A percentile compares a stretch with the other conserved stretches of the same genome.
Evolutionary conservation across 805 yeast species (phyloP).

Genomic region (Yamadazyma tumulicola): DNA sequence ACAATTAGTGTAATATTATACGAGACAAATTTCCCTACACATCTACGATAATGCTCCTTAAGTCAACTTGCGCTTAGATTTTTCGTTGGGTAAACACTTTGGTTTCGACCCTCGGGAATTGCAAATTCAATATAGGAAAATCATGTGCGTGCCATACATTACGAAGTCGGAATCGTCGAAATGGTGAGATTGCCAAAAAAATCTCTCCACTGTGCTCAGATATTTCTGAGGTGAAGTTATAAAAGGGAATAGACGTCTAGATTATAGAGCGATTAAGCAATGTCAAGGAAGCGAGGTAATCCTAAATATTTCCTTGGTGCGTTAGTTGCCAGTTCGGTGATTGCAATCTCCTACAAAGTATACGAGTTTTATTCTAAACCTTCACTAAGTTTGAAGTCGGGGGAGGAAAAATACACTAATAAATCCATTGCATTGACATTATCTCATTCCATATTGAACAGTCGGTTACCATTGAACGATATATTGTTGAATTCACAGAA

Average conservation of each 20-base stretch:
- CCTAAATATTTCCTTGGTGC: constrained; percentile 32
- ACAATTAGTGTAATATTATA: no score
- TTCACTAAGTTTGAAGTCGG: background rate
- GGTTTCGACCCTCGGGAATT: no score
- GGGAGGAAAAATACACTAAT: constrained; percentile 18
- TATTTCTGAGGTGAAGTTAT: no score
- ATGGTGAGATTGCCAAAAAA: background rate
- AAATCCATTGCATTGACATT: constrained; percentile 40
- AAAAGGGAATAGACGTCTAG: background rate
- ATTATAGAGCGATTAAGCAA: background rate
- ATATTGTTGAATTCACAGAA: constrained; percentile 35
- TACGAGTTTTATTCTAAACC: constrained; percentile 18
- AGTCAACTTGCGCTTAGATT: no score
- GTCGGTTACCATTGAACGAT: constrained; percentile 35
- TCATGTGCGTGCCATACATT: no score
- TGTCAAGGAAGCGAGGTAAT: constrained; percentile 17
- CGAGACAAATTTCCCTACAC: no score
- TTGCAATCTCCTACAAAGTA: constrained; percentile 30
- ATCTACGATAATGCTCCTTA: no score
- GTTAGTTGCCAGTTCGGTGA: constrained; percentile 31
- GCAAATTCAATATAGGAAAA: no score
- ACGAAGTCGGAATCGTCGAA: no score
- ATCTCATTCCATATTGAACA: constrained; percentile 37
- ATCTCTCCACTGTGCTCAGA: constrained; percentile 1
- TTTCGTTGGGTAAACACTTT: no score